phyloP scores from a whole-genome alignment of 2,329 filamentous ascomycete species.

The Calonectria henricotiae region DNA sequence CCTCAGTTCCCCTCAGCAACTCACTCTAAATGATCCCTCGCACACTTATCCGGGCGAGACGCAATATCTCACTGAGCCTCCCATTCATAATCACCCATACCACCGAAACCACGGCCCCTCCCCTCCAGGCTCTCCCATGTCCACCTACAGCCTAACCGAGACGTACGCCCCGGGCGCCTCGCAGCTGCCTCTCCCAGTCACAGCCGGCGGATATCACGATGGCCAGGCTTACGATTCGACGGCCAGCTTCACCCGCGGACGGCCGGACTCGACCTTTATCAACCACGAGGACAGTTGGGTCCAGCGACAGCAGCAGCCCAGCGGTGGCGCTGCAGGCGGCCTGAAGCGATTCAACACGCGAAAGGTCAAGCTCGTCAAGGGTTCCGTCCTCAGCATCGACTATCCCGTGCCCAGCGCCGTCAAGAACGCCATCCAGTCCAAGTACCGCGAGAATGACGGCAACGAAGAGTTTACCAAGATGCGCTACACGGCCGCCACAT shows the following conservation, averaged over 20 bases:
- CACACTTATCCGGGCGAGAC: neutral
- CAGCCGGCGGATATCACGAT: constrained; percentile 13
- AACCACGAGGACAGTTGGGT: constrained; percentile 50
- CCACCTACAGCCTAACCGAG: constrained; percentile 40
- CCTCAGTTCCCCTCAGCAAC: constrained; percentile 13
- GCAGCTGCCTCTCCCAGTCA: constrained; percentile 25
- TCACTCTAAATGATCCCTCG: neutral
- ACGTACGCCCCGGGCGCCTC: constrained; percentile 38
- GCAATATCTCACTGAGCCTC: constrained; percentile 11
- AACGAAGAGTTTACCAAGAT: constrained; percentile 49
- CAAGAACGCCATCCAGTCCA: constrained; percentile 48
- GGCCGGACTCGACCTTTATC: constrained; percentile 46
- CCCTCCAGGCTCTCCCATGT: constrained; percentile 43
- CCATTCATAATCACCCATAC: constrained; percentile 42
- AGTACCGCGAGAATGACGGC: constrained; percentile 45
- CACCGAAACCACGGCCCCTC: constrained; percentile 39
- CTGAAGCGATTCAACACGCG: constrained; percentile 48
- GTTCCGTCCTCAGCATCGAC: constrained; percentile 50
- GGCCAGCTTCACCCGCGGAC: constrained; percentile 42
- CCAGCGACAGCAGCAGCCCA: constrained; percentile 45
- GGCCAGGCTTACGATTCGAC: constrained; percentile 42
- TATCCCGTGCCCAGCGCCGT: constrained; percentile 51
- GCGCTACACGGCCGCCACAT: constrained; percentile 51
- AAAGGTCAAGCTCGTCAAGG: constrained; percentile 50
- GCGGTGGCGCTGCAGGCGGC: constrained; percentile 27